These are phyloP conservation scores for Backusella sp. DNA, from an alignment of 192 early-diverging fungal genomes.

Conservation along the genomic window DNA sequence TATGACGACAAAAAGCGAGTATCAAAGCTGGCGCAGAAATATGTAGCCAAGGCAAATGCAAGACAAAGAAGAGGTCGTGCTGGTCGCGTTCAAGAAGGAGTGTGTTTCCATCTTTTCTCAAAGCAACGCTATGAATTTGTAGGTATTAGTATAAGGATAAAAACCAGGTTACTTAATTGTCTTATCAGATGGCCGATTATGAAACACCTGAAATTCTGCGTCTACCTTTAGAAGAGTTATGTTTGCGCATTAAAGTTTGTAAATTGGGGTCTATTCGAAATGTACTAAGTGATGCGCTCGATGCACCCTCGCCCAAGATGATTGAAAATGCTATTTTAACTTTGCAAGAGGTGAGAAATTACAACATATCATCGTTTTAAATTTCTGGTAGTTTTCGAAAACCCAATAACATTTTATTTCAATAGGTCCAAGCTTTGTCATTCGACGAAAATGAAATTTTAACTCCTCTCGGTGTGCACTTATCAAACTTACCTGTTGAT, in stretches of 20 bases:
- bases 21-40: constrained; percentile 60
- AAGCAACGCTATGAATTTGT: constrained; percentile 41
- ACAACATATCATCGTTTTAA: constrained; percentile 17
- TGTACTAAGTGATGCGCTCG: constrained; percentile 50
- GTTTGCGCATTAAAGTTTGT: constrained; percentile 58
- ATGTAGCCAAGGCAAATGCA: constrained; percentile 66
- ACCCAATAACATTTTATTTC: neutral
- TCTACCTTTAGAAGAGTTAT: constrained; percentile 72
- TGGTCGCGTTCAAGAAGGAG: constrained; percentile 73
- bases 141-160: neutral
- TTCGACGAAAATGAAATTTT: constrained; percentile 38
- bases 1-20: constrained; percentile 60
- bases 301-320: constrained; percentile 50
- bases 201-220: constrained; percentile 70
- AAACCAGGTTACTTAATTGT: neutral
- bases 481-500: constrained; percentile 67
- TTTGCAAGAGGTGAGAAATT: constrained; percentile 44
- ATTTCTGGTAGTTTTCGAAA: neutral
- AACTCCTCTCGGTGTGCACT: constrained; percentile 58
- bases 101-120: constrained; percentile 74
- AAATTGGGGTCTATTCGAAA: constrained; percentile 42
- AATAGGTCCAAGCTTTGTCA: constrained; percentile 49
- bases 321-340: constrained; percentile 49
- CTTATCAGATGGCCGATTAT: constrained; percentile 46
- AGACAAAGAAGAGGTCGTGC: constrained; percentile 80